Evolutionary conservation across 805 yeast genomes (phyloP).

Genomic region (Grigorovia humatica): DNA sequence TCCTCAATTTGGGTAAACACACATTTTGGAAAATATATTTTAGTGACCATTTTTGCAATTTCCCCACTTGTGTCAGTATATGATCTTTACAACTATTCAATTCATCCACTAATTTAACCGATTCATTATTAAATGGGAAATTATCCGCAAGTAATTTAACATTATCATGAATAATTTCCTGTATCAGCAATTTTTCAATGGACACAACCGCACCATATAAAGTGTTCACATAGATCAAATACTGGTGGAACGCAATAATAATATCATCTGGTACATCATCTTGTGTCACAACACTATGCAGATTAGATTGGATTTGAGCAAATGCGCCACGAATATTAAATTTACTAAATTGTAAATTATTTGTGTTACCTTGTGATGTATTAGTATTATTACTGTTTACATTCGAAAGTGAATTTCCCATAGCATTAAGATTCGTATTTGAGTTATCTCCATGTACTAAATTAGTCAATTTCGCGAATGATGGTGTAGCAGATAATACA

Average conservation of each 20-base stretch:
- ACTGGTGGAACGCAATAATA: slow-evolving; percentile 40
- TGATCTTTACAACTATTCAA: slow-evolving; percentile 17
- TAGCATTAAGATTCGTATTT: not conserved
- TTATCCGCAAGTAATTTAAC: slow-evolving; percentile 26
- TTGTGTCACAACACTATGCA: slow-evolving; percentile 25
- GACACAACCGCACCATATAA: slow-evolving; percentile 53
- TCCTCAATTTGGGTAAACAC: slow-evolving; percentile 30
- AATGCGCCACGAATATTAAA: slow-evolving; percentile 28
- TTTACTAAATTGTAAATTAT: slow-evolving; percentile 7
- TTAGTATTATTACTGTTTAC: not conserved
- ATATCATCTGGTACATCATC: slow-evolving; percentile 23
- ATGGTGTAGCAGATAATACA: not conserved
- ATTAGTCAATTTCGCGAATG: slow-evolving; percentile 14
- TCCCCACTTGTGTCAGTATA: slow-evolving; percentile 21
- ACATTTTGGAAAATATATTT: slow-evolving; percentile 34
- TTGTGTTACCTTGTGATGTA: not conserved
- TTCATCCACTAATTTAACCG: slow-evolving; percentile 19
- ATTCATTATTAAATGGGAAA: slow-evolving; percentile 32
- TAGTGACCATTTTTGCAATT: slow-evolving; percentile 31
- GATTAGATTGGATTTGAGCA: slow-evolving; percentile 30
- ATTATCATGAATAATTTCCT: slow-evolving; percentile 26
- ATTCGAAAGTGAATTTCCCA: not conserved
- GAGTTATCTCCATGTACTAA: not conserved
- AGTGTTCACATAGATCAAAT: slow-evolving; percentile 62
- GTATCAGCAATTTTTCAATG: slow-evolving; percentile 38